These are phyloP conservation scores for Trapa bicornis DNA, from an alignment of 345 rosid genomes.

Conservation along the genomic window DNA sequence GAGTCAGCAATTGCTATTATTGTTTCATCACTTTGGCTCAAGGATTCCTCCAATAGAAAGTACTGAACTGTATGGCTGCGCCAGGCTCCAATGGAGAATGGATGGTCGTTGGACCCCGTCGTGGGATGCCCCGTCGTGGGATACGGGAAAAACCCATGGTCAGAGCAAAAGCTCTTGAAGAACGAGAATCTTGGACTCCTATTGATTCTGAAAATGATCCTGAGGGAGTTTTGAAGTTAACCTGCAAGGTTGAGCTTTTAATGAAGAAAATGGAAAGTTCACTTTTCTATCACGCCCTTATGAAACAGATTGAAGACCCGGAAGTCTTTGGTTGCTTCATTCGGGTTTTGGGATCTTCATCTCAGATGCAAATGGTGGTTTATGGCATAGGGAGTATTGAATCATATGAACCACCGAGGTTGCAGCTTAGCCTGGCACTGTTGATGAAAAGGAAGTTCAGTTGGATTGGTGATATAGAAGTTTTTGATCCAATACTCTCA, in stretches of 20 bases:
- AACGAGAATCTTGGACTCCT: constrained; percentile 39
- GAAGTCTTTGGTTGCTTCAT: constrained; percentile 27
- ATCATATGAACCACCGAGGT: constrained; percentile 55
- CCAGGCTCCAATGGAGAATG: constrained; percentile 47
- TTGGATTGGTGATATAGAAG: constrained; percentile 64
- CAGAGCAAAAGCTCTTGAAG: constrained; percentile 16
- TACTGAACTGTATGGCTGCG: constrained; percentile 22
- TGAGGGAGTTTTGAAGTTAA: constrained; percentile 36
- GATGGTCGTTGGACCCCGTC: constrained; percentile 59
- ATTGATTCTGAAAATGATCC: constrained; percentile 35
- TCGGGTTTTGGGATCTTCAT: constrained; percentile 45
- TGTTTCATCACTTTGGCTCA: no score
- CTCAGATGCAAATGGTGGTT: constrained; percentile 45
- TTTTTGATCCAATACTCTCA: constrained; percentile 77
- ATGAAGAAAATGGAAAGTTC: constrained; percentile 44
- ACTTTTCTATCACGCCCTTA: constrained; percentile 34
- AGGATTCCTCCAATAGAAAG: no score
- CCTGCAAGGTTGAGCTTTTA: constrained; percentile 37
- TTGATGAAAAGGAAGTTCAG: constrained; percentile 57
- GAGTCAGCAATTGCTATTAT: no score
- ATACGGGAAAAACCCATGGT: constrained; percentile 24
- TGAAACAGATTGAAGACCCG: constrained; percentile 49
- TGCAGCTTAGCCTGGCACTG: constrained; percentile 66
- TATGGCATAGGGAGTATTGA: constrained; percentile 89
- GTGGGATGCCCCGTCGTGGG: constrained; percentile 42